phyloP scores from a whole-genome alignment of 164 flowering plant genomes.

The Annona cherimola region DNA sequence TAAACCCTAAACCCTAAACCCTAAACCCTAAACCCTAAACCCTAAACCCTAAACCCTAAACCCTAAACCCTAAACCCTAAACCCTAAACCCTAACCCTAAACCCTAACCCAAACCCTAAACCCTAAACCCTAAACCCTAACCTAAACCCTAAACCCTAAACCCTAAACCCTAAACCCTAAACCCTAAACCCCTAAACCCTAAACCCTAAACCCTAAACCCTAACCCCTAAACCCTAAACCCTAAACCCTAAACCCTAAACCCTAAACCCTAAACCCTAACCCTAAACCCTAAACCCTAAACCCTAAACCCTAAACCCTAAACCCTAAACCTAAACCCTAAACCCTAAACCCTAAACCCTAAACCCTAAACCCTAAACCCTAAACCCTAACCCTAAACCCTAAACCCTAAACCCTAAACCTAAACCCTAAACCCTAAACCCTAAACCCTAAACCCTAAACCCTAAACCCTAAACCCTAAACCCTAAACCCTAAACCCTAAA shows the following conservation, averaged over 20 bases:
- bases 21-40: slow-evolving; percentile 5
- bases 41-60: slow-evolving; percentile 11
- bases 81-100: slow-evolving; percentile 7
- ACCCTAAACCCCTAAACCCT: not conserved
- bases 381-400: slow-evolving; percentile 17
- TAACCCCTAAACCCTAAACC: slow-evolving; percentile 1
- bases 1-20: not conserved
- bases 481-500: slow-evolving; percentile 15
- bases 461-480: slow-evolving; percentile 14
- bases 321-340: slow-evolving; percentile 17
- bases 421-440: slow-evolving; percentile 17
- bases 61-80: slow-evolving; percentile 6
- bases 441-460: slow-evolving; percentile 14
- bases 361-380: not conserved
- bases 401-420: slow-evolving; percentile 18
- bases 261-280: slow-evolving; percentile 6
- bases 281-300: slow-evolving; percentile 16
- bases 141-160: slow-evolving; percentile 6
- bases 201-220: not conserved
- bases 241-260: not conserved
- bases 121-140: slow-evolving; percentile 10
- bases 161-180: slow-evolving; percentile 1
- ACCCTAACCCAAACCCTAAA: slow-evolving; percentile 9
- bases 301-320: slow-evolving; percentile 16
- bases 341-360: slow-evolving; percentile 14